Percentiles rank a stretch among this genome's conserved stretches.
phyloP scores from a whole-genome alignment of 1,284 basidiomycete species.

The Ustilago vetiveriae region DNA sequence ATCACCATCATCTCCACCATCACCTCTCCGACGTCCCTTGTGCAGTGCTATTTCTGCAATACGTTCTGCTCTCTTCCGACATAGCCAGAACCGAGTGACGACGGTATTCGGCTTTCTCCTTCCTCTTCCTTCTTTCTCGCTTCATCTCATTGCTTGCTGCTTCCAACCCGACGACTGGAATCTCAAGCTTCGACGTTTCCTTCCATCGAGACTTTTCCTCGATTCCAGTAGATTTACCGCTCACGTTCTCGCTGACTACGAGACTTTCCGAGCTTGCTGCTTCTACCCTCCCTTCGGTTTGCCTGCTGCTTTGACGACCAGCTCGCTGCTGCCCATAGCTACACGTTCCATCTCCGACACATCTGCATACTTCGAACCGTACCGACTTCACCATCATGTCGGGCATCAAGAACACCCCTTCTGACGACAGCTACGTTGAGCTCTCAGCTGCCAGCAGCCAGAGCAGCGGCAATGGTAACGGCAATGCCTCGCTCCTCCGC shows the following conservation, averaged over 20 bases:
- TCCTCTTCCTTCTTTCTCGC: background rate
- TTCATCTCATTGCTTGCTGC: slow-evolving; percentile 17
- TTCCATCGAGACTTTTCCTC: background rate
- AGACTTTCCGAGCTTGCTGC: slow-evolving; percentile 3
- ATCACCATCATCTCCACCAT: slow-evolving; percentile 4
- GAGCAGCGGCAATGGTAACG: slow-evolving; percentile 40
- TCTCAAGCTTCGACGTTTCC: slow-evolving; percentile 16
- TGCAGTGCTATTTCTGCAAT: slow-evolving; percentile 5
- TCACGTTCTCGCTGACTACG: slow-evolving; percentile 8
- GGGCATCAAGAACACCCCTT: slow-evolving; percentile 37
- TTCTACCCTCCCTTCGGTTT: slow-evolving; percentile 10
- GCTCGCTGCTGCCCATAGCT: slow-evolving; percentile 14
- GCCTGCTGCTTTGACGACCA: slow-evolving; percentile 47
- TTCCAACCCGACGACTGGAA: slow-evolving; percentile 40
- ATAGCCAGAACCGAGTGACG: slow-evolving; percentile 44
- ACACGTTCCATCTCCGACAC: no score
- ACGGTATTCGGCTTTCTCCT: slow-evolving; percentile 29
- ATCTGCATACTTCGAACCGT: background rate
- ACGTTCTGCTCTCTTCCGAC: slow-evolving; percentile 7
- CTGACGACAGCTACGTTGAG: slow-evolving; percentile 49
- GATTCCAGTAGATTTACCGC: background rate
- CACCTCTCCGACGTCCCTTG: slow-evolving; percentile 3
- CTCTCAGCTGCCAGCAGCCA: slow-evolving; percentile 45
- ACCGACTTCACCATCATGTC: slow-evolving; percentile 25
- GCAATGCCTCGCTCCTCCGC: slow-evolving; percentile 38